Evolutionary conservation across 768 basidiomycete species (phyloP), one percentile per base, ranked within the genome.

Genomic region (Kwoniella dejecticola): DNA sequence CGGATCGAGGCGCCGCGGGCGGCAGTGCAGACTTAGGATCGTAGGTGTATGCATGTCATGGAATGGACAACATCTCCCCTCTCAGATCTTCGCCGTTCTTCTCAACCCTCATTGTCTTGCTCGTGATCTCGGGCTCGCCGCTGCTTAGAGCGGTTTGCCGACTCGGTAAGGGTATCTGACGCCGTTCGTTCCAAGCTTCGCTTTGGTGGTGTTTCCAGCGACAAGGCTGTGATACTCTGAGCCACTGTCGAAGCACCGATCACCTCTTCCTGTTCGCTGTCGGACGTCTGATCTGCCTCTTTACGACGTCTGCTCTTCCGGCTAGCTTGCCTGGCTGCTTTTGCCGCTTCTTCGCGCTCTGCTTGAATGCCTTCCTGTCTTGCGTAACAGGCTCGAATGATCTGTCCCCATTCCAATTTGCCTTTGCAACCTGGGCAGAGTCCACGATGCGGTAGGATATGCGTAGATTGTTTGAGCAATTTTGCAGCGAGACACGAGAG

Each of bases 301-400:
- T 53, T 38, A 10, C 29, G 52, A 40, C 52, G 52, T 24, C 24
- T n/a, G n/a, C 60, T 13, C 30, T 29, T 29, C 26, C 52, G 41
- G 12, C 2, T 12, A 26, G 47, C 33, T 46, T 61, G 13, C 55
- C 47, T 38, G 38, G 60, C 61, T 40, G 30, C n/a, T 33, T 61
- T 45, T 19, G 52, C 26, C 49, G 26, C 48, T 27, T 57, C 63
- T 60, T 70, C 48, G 58, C 27, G 38, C 10, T 63, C 38, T 66
- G 68, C 8, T 57, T 61, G 19, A 21, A 52, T 26, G 45, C 68
- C 55, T 33, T 77, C 76, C 46, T 66, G 60, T 0, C 79, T 68
- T 1, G 72, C 69, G 44, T 77, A 80, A 23, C 60, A 68, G 0
- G 72, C 72, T 19, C 80, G 60, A n/a, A 81, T 75, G 40, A 80